phyloP scores from a whole-genome alignment of 306 rosid genomes.

The Adenanthera pavonina region DNA sequence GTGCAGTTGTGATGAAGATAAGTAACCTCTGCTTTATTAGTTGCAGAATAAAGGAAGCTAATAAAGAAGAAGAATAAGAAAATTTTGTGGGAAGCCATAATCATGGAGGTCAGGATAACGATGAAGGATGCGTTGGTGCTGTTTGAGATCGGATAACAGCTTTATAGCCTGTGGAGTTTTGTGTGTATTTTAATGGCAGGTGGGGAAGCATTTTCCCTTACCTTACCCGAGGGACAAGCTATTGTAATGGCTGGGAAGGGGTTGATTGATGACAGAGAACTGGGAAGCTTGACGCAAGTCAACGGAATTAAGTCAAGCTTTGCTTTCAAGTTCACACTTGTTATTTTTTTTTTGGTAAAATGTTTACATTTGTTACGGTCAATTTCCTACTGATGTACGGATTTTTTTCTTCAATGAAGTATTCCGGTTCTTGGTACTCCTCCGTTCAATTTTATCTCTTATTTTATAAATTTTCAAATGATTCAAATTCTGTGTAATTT shows the following conservation, averaged over 20 bases:
- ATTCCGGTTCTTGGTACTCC: too few relatives aligned
- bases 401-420: too few relatives aligned
- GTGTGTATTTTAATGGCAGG: background rate
- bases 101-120: background rate
- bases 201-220: background rate
- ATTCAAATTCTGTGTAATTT: too few relatives aligned
- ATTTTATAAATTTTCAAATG: too few relatives aligned
- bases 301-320: background rate
- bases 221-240: background rate
- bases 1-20: background rate
- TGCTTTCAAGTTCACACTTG: background rate
- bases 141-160: background rate
- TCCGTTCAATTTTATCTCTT: too few relatives aligned
- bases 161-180: background rate
- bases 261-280: background rate
- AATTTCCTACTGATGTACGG: too few relatives aligned
- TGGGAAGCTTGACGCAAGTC: background rate
- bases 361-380: too few relatives aligned
- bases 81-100: constrained; percentile 12
- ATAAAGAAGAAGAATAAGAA: constrained; percentile 8
- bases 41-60: background rate
- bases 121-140: background rate
- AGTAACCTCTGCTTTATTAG: background rate
- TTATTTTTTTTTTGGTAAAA: background rate
- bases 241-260: background rate